A percentile compares a stretch with the other conserved stretches of the same genome.
These are phyloP conservation scores for Trichopus zeylanicus DNA, from an alignment of 116 monocot genomes.

Conservation along the genomic window DNA sequence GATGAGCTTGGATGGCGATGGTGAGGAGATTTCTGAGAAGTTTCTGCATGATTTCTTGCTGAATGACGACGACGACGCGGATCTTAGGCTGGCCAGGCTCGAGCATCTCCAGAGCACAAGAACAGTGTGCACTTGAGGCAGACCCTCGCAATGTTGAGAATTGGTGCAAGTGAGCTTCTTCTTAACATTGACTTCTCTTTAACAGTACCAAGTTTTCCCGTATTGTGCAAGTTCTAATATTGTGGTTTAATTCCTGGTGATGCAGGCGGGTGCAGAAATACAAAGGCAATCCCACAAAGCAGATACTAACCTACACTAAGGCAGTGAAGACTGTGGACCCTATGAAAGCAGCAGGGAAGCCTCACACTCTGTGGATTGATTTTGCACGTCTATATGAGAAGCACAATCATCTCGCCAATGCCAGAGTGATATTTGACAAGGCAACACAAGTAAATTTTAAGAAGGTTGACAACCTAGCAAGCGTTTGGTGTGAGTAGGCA, in stretches of 20 bases:
- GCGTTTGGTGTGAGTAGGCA: constrained; percentile 96
- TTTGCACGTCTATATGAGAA: constrained; percentile 90
- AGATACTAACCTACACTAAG: constrained; percentile 82
- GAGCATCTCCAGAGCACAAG: constrained; percentile 69
- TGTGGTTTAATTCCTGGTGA: too few relatives aligned
- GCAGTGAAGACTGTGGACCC: constrained; percentile 96
- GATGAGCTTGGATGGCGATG: constrained; percentile 26
- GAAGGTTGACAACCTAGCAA: constrained; percentile 78
- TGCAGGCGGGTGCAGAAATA: constrained; percentile 81
- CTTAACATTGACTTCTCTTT: too few relatives aligned
- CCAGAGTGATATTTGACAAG: constrained; percentile 84
- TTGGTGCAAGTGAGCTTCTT: constrained; percentile 58
- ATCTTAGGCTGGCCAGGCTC: constrained; percentile 73
- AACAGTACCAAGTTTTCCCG: too few relatives aligned
- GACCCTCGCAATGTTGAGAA: constrained; percentile 94
- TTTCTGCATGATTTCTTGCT: constrained; percentile 78
- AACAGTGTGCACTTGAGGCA: constrained; percentile 85
- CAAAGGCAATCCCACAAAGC: constrained; percentile 74
- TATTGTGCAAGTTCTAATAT: too few relatives aligned
- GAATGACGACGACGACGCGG: constrained; percentile 86
- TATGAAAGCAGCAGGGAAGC: constrained; percentile 92
- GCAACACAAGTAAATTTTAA: constrained; percentile 85
- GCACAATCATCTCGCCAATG: constrained; percentile 79
- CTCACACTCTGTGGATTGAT: constrained; percentile 91
- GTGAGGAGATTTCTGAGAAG: constrained; percentile 50